These are phyloP conservation scores for Xylariomycetidae sp. DNA, from an alignment of 2,329 filamentous ascomycete species.

Conservation along the genomic window DNA sequence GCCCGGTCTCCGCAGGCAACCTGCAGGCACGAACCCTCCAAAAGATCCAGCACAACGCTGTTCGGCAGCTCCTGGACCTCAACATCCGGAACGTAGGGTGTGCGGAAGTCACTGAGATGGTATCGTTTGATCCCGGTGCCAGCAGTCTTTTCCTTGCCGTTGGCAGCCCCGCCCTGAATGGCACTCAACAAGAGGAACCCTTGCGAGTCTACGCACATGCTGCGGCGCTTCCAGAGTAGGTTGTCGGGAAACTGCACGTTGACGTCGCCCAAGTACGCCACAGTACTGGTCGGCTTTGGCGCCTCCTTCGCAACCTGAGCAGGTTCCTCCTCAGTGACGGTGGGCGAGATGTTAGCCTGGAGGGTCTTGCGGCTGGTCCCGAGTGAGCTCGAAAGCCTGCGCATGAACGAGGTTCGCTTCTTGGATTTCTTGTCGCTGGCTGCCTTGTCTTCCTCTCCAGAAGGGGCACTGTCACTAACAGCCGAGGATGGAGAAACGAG, in stretches of 20 bases:
- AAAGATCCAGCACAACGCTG: slow-evolving; percentile 61
- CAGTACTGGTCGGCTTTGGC: slow-evolving; percentile 20
- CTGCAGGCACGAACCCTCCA: slow-evolving; percentile 56
- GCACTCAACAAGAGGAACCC: slow-evolving; percentile 78
- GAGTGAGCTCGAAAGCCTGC: slow-evolving; percentile 50
- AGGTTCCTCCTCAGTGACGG: slow-evolving; percentile 43
- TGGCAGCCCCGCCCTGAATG: slow-evolving; percentile 45
- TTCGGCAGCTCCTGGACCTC: slow-evolving; percentile 90
- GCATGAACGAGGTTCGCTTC: slow-evolving; percentile 52
- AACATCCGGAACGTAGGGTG: slow-evolving; percentile 77
- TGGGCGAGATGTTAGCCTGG: slow-evolving; percentile 42
- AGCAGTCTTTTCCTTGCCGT: slow-evolving; percentile 52
- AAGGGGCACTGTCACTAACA: slow-evolving; percentile 39
- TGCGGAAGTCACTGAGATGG: slow-evolving; percentile 76
- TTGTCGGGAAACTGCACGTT: slow-evolving; percentile 98
- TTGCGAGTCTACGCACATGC: slow-evolving; percentile 75
- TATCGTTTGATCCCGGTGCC: slow-evolving; percentile 60
- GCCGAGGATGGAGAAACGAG: slow-evolving; percentile 33
- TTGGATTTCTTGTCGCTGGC: slow-evolving; percentile 38
- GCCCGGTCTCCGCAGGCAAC: slow-evolving; percentile 57
- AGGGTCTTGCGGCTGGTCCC: slow-evolving; percentile 39
- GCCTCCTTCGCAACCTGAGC: slow-evolving; percentile 25
- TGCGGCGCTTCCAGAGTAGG: slow-evolving; percentile 90
- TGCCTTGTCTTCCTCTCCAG: slow-evolving; percentile 41
- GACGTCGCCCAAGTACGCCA: slow-evolving; percentile 76